Evolutionary conservation across 139 green algal genomes (phyloP).

Genomic region (Choricystis sp.): DNA sequence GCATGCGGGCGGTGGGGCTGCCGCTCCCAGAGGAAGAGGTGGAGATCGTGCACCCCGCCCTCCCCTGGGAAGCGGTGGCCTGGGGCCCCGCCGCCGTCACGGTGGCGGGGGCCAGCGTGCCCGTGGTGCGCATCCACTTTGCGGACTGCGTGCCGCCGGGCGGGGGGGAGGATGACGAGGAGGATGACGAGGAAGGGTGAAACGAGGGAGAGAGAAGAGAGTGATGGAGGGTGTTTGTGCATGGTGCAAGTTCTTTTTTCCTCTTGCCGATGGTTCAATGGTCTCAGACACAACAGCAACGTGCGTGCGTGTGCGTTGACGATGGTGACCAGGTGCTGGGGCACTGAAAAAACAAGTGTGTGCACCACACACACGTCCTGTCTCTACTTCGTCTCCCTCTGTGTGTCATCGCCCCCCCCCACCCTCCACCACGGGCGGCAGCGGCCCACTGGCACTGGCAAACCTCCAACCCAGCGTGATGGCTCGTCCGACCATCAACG

Average conservation of each 20-base stretch:
- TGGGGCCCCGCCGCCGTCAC: not conserved
- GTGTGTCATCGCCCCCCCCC: too few relatives aligned
- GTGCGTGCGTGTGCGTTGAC: too few relatives aligned
- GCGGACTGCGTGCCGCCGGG: too few relatives aligned
- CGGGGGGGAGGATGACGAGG: not conserved
- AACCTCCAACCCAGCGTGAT: conserved; percentile 33
- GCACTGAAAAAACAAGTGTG: too few relatives aligned
- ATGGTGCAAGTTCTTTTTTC: too few relatives aligned
- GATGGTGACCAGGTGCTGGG: too few relatives aligned
- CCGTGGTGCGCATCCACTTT: not conserved
- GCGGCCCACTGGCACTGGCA: conserved; percentile 8
- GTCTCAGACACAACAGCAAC: too few relatives aligned
- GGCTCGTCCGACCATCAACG: conserved; percentile 27
- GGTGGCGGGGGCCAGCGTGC: not conserved
- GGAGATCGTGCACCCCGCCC: conserved; percentile 29
- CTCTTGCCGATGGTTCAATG: too few relatives aligned
- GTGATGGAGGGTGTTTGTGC: too few relatives aligned
- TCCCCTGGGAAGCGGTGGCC: conserved; percentile 56
- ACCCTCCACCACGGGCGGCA: conserved; percentile 7
- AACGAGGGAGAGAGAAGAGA: too few relatives aligned
- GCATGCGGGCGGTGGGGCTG: conserved; percentile 33
- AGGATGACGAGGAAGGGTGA: not conserved
- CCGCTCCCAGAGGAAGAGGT: conserved; percentile 38
- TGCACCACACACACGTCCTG: too few relatives aligned
- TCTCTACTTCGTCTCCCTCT: too few relatives aligned